Conservation (phyloP, 805 yeast genomes). For the Kluyveromyces siamensis region DNA sequence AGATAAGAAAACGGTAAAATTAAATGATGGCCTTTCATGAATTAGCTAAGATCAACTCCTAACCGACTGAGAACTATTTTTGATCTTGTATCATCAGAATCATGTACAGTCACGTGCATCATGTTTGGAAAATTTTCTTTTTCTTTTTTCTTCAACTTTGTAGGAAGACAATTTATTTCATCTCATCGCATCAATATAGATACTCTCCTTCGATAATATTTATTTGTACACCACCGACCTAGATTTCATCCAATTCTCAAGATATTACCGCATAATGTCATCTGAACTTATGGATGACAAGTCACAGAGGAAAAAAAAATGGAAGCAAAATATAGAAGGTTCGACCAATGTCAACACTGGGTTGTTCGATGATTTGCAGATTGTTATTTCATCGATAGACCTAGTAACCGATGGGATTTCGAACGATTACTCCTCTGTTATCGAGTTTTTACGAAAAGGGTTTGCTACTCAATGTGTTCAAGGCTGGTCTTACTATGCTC, state of each 20-base stretch:
- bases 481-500: conserved; percentile 40
- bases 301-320: neutral
- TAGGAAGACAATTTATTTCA: neutral
- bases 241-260: too few species aligned
- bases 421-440: conserved; percentile 19
- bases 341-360: conserved; percentile 21
- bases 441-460: conserved; percentile 29
- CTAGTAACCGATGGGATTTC: conserved; percentile 12
- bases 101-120: neutral
- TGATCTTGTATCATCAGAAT: neutral
- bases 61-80: neutral
- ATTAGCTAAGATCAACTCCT: too few species aligned
- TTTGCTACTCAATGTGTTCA: conserved; percentile 32
- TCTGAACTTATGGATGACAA: neutral
- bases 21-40: neutral
- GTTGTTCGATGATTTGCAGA: conserved; percentile 19
- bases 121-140: neutral
- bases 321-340: conserved; percentile 10
- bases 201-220: too few species aligned
- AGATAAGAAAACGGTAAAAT: neutral
- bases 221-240: too few species aligned
- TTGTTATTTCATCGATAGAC: conserved; percentile 10
- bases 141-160: neutral
- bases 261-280: neutral
- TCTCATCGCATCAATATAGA: neutral